phyloP scores from a whole-genome alignment of 73 alveolate species.

The Uronychia binucleata region DNA sequence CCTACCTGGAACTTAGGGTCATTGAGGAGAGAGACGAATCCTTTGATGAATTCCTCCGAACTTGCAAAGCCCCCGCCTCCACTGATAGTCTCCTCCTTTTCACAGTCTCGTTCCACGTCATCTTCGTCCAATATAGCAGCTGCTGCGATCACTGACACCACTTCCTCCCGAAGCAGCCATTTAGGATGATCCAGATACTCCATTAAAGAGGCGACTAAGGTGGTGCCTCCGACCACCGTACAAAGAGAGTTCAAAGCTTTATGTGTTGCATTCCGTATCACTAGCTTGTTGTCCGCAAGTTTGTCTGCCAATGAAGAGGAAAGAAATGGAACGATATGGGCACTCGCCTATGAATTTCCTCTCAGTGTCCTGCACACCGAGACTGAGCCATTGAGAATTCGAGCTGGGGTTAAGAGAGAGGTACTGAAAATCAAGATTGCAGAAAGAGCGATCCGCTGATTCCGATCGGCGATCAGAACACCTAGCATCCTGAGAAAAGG shows the following conservation, averaged over 20 bases:
- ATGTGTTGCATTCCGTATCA: conserved; percentile 52
- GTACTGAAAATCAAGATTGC: not conserved
- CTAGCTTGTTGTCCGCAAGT: conserved; percentile 63
- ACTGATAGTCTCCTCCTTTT: not conserved
- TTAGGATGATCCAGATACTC: conserved; percentile 39
- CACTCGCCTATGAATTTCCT: not conserved
- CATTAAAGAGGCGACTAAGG: not conserved
- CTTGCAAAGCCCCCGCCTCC: not conserved
- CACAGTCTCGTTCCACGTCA: not conserved
- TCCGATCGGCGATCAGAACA: not conserved
- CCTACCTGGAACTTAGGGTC: not conserved
- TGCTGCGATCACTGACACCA: not conserved
- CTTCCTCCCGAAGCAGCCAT: conserved; percentile 68
- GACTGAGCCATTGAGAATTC: not conserved
- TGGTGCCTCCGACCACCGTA: conserved; percentile 1
- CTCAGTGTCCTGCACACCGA: not conserved
- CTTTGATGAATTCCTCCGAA: not conserved
- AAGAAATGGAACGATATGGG: not conserved
- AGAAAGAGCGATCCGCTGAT: not conserved
- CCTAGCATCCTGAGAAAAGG: not conserved
- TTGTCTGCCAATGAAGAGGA: conserved; percentile 4
- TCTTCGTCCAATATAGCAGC: not conserved
- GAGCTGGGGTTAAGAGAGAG: not conserved
- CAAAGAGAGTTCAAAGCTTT: not conserved
- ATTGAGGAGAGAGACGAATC: not conserved